Evolutionary conservation across 768 basidiomycete genomes (phyloP), one percentile per base, ranked within the genome.

Genomic region (Lactarius quietus): DNA sequence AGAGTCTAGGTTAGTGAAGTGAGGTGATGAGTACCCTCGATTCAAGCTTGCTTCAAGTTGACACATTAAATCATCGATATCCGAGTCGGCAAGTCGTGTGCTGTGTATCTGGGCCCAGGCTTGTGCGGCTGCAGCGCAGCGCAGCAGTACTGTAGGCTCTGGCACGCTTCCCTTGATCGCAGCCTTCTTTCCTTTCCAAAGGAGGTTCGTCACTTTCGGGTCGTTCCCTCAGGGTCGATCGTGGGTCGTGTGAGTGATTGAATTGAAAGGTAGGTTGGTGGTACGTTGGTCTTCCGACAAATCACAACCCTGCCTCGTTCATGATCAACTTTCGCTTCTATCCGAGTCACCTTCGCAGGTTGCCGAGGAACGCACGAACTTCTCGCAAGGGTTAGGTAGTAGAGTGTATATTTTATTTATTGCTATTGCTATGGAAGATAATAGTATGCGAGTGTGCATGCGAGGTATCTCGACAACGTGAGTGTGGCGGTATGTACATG

Each of bases 401-500:
- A 12, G 10, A 9, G 6, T 54, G 2, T 29, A 54, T 59, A 64
- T 54, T 57, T 65, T 56, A 65, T 65, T 51, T 51, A 51, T 51
- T 51, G 48, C 26, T 65, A 53, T 28, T 56, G 53, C 29, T 64
- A 65, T 65, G 59, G 28, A 48, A 43, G 58, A 64, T 59, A 59
- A 55, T 64, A 59, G 54, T 64, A 65, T 62, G 48, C 28, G 36
- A 14, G 45, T 23, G 26, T 57, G 55, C 41, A 48, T 63, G 64
- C 59, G 29, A 65, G 64, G 64, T 65, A 65, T 65, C 59, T 62
- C 31, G 45, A 65, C 64, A n/a, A 56, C 43, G 45, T 57, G 41
- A 28, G 36, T 56, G 59, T 28, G 51, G 36, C 54, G 36, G 59
- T 51, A 39, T 29, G 39, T 14, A 31, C 17, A 56, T 41, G 41